Evolutionary conservation across 2,329 filamentous ascomycete genomes (phyloP).

Genomic region (Fusarium denticulatum): DNA sequence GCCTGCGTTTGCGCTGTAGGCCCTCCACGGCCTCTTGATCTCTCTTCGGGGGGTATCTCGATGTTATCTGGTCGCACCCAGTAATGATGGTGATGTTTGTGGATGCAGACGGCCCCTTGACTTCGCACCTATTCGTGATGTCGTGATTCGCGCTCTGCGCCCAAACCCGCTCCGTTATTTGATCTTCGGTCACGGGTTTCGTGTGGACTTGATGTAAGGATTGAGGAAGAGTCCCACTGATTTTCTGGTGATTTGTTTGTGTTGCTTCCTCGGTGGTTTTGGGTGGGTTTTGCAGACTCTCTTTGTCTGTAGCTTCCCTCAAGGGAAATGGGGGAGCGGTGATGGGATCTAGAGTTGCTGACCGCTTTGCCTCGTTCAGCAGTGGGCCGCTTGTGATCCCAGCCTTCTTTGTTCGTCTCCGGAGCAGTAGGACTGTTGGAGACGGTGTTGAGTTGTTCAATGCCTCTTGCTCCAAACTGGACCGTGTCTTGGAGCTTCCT

Average conservation of each 20-base stretch:
- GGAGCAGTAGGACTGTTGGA: not conserved
- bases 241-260: slow-evolving; percentile 23
- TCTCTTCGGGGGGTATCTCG: slow-evolving; percentile 24
- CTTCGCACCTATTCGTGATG: slow-evolving; percentile 36
- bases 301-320: not conserved
- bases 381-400: slow-evolving; percentile 4
- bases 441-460: not conserved
- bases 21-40: not conserved
- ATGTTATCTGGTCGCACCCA: slow-evolving; percentile 56
- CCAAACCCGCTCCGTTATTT: slow-evolving; percentile 30
- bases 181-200: slow-evolving; percentile 4
- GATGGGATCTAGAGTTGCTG: slow-evolving; percentile 5
- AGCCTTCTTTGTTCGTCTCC: not conserved
- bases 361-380: slow-evolving; percentile 5
- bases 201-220: slow-evolving; percentile 15
- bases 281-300: not conserved
- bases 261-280: slow-evolving; percentile 24
- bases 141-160: slow-evolving; percentile 35
- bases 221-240: slow-evolving; percentile 5
- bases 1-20: slow-evolving; percentile 12
- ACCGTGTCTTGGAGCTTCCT: not conserved
- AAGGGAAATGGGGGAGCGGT: not conserved
- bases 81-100: slow-evolving; percentile 72
- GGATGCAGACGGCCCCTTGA: slow-evolving; percentile 56
- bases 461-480: not conserved